phyloP scores from a whole-genome alignment of 164 flowering plant genomes.

The Malania oleifera region DNA sequence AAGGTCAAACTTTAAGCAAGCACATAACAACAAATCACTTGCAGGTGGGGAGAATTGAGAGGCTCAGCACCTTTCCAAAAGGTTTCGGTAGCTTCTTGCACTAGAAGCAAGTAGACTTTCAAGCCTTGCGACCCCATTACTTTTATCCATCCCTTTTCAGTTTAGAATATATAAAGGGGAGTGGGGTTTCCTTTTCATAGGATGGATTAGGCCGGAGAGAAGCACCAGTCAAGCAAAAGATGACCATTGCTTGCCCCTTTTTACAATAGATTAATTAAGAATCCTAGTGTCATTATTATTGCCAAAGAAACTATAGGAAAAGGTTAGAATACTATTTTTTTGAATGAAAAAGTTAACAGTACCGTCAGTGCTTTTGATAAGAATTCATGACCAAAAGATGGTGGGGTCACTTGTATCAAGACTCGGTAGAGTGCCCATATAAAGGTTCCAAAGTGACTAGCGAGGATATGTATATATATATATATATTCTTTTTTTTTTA shows the following conservation, averaged over 20 bases:
- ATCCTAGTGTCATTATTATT: conserved; percentile 2
- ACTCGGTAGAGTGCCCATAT: too few species aligned
- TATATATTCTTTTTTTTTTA: too few species aligned
- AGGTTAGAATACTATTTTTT: background rate
- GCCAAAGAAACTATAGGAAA: background rate
- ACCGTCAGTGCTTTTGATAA: too few species aligned
- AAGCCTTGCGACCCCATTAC: conserved; percentile 6
- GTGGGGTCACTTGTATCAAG: too few species aligned
- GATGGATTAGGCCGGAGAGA: conserved; percentile 30
- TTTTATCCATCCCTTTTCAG: conserved; percentile 14
- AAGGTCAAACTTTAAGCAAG: conserved; percentile 60
- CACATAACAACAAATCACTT: conserved; percentile 20
- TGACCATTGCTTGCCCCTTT: conserved; percentile 30
- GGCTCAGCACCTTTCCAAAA: conserved; percentile 22
- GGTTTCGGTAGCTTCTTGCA: conserved; percentile 60
- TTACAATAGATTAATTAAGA: conserved; percentile 18
- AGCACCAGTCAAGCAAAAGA: conserved; percentile 43
- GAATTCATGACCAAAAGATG: too few species aligned
- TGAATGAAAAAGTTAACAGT: background rate
- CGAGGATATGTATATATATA: too few species aligned
- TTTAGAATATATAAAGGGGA: conserved; percentile 31
- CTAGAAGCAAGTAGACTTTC: conserved; percentile 59
- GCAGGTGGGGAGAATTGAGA: conserved; percentile 22
- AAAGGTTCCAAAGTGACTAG: too few species aligned
- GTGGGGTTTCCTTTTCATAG: conserved; percentile 31